phyloP scores from a whole-genome alignment of 257 asterid species.

The Solanum etuberosum region DNA sequence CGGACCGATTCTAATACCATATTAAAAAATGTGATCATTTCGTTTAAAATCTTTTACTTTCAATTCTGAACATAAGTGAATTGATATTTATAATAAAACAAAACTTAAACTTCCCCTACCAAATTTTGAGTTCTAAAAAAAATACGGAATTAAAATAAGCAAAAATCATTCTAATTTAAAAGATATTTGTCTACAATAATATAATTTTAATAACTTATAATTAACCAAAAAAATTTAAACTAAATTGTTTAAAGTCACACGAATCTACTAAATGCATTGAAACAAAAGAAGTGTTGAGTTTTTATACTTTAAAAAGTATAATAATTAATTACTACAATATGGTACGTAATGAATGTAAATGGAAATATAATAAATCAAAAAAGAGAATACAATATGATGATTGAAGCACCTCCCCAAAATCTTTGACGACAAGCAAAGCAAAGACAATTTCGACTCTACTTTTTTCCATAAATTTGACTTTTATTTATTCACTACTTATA shows the following conservation, averaged over 20 bases:
- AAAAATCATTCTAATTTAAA: background rate
- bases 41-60: background rate
- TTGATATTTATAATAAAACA: background rate
- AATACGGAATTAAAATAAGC: background rate
- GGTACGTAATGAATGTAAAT: background rate
- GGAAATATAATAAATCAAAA: background rate
- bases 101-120: background rate
- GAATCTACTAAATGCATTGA: background rate
- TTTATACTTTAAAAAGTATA: background rate
- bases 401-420: background rate
- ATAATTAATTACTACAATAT: background rate
- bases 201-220: no score
- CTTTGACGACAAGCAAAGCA: constrained; percentile 9
- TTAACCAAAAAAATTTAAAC: background rate
- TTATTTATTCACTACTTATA: no score
- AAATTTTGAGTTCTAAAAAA: background rate
- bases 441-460: background rate
- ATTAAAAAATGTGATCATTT: accelerated
- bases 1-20: no score
- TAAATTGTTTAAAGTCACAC: background rate
- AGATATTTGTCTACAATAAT: background rate
- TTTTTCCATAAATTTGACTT: background rate
- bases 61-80: background rate
- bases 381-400: background rate
- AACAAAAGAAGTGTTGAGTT: background rate